Base-by-base conservation (phyloP, 2,329 filamentous ascomycete genomes). In the Salinomyces thailandicus region DNA sequence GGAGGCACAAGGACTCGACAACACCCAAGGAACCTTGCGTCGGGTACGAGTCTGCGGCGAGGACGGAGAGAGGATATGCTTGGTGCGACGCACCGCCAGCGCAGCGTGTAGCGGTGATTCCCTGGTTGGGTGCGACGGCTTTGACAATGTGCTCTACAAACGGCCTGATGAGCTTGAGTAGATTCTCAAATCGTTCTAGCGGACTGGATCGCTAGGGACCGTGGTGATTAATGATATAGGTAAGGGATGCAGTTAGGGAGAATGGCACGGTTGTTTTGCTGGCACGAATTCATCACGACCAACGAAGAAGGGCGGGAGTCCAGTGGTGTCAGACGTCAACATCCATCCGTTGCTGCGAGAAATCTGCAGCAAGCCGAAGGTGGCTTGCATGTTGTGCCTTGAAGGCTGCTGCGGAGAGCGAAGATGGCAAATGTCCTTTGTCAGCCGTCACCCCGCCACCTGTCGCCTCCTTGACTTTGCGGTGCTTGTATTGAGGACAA, bases 21-120 rank as follows among this genome's bases (percentile, higher is more conserved):
- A n/a, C n/a, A n/a, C n/a, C 34, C 34, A 27, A 19, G n/a, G 15
- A 18, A 30, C 34, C 34, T 36, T 36, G 34, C 34, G 11, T 30
- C 34, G 26, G 27, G 14, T 30, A 15, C 30, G 17, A 11, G 30
- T 24, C 11, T 19, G 6, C 20, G 16, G 18, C 8, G 17, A 19
- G 15, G 14, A 14, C 27, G 14, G 27, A n/a, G 27, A 15, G 27
- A 3, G 27, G 24, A 9, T 13, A 9, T 17, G 33, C 13, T 27
- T 12, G 26, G 34, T 36, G 27, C 34, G 16, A 36, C 34, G n/a
- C n/a, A 11, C 6, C 34, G 34, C 35, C 35, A 37, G 35, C 35
- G 19, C 28, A 37, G 27, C 26, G 18, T 13, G 8, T 14, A 16
- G 31, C 17, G 11, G 31, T 6, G 20, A 13, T 19, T 2, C 19